Evolutionary conservation across 2,329 filamentous ascomycete species (phyloP).

Genomic region (Ophiostoma tasmaniense): DNA sequence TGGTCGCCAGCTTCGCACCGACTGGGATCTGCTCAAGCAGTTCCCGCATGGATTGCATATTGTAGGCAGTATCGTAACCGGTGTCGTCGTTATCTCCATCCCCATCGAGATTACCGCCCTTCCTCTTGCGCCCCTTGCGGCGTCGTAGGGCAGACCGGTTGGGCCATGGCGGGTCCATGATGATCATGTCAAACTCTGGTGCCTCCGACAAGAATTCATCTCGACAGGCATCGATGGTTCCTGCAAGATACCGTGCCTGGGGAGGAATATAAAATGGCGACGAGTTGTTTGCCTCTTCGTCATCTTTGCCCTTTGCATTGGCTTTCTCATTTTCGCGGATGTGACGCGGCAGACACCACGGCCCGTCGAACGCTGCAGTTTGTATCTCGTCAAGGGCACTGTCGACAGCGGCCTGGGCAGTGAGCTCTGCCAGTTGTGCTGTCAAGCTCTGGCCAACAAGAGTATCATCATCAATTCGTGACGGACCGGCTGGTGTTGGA

Average conservation of each 20-base stretch:
- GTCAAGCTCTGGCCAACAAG: constrained; percentile 30
- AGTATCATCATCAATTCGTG: neutral
- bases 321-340: constrained; percentile 18
- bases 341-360: constrained; percentile 37
- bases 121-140: constrained; percentile 36
- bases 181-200: constrained; percentile 53
- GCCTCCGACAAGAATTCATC: constrained; percentile 34
- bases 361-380: constrained; percentile 30
- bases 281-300: neutral
- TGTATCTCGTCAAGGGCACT: constrained; percentile 35
- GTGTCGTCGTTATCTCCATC: neutral
- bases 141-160: constrained; percentile 57
- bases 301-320: neutral
- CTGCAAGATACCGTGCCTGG: constrained; percentile 38
- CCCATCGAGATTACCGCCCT: neutral
- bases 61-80: constrained; percentile 36
- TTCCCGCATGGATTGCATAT: constrained; percentile 37
- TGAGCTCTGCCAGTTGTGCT: constrained; percentile 46
- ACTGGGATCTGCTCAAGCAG: constrained; percentile 52
- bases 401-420: constrained; percentile 40
- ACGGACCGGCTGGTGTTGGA: constrained; percentile 33
- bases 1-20: constrained; percentile 37
- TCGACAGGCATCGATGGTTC: constrained; percentile 37
- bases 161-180: constrained; percentile 75
- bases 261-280: constrained; percentile 32